A percentile compares a stretch with the other conserved stretches of the same genome.
These are phyloP conservation scores for Phallus indusiatus DNA, from an alignment of 768 basidiomycete genomes.

Conservation along the genomic window DNA sequence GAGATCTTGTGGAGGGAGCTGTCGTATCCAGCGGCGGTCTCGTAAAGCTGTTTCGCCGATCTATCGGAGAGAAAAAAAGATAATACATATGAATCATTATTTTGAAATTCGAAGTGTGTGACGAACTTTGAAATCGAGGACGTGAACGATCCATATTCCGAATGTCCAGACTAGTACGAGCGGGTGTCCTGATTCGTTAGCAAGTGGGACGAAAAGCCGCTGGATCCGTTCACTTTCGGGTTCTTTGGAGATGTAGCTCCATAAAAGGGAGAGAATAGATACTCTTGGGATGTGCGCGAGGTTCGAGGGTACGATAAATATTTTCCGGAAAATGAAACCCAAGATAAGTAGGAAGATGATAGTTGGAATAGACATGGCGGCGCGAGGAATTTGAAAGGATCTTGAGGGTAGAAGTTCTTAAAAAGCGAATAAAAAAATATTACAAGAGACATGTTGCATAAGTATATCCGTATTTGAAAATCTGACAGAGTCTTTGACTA, in stretches of 20 bases:
- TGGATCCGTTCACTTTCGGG: constrained; percentile 26
- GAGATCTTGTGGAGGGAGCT: constrained; percentile 23
- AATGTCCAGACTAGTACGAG: constrained; percentile 31
- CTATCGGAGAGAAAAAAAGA: background rate
- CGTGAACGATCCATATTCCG: constrained; percentile 32
- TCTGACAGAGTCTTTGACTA: too few species aligned
- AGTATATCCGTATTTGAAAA: too few species aligned
- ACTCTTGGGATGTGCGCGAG: constrained; percentile 28
- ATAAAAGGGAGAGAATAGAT: constrained; percentile 23
- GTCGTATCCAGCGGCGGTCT: background rate
- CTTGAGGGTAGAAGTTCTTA: too few species aligned
- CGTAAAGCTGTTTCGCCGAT: background rate
- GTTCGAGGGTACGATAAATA: constrained; percentile 18
- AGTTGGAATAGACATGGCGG: background rate
- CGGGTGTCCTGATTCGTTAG: constrained; percentile 20
- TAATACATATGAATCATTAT: background rate
- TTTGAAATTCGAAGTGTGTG: background rate
- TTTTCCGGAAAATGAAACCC: background rate
- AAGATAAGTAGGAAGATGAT: background rate
- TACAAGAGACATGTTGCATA: too few species aligned
- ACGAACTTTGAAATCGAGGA: constrained; percentile 26
- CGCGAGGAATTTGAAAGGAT: background rate
- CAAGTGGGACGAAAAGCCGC: constrained; percentile 28
- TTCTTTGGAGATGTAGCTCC: constrained; percentile 27
- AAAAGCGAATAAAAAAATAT: too few species aligned